These are phyloP conservation scores for Picea glauca DNA, from an alignment of 75 land plant species.

Conservation along the genomic window DNA sequence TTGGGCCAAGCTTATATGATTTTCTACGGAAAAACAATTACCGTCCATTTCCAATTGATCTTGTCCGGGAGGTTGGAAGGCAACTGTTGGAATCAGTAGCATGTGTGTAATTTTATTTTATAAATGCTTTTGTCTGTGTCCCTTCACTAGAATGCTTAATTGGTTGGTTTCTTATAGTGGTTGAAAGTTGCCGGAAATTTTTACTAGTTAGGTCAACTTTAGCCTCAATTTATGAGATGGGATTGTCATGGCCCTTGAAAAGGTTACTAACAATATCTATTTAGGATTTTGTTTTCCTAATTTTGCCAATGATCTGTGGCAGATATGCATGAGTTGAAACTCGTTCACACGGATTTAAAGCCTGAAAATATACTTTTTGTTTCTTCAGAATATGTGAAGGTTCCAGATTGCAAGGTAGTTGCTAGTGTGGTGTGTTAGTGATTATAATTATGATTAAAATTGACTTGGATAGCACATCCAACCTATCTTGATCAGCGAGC, in stretches of 20 bases:
- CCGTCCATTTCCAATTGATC: conserved; percentile 76
- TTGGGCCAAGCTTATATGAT: conserved; percentile 95
- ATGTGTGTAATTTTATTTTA: conserved; percentile 55
- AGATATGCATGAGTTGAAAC: conserved; percentile 86
- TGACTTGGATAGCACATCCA: neutral
- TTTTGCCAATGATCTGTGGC: conserved; percentile 21
- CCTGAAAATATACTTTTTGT: conserved; percentile 91
- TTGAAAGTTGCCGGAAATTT: too few species aligned
- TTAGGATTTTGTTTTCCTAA: neutral
- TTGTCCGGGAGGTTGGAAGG: conserved; percentile 84
- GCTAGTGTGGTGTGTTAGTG: too few species aligned
- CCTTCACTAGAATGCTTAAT: too few species aligned
- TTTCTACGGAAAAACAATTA: conserved; percentile 73
- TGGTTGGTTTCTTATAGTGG: too few species aligned
- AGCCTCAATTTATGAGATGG: too few species aligned
- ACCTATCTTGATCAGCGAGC: neutral
- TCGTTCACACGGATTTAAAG: conserved; percentile 88
- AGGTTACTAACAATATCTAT: too few species aligned
- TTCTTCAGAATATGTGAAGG: conserved; percentile 59
- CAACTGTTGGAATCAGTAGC: conserved; percentile 91
- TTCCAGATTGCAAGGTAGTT: conserved; percentile 68
- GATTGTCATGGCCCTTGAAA: too few species aligned
- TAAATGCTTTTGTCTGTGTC: neutral
- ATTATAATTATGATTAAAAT: neutral
- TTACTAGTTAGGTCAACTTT: too few species aligned